phyloP scores from a whole-genome alignment of 768 basidiomycete genomes.

The Russula vinacea region DNA sequence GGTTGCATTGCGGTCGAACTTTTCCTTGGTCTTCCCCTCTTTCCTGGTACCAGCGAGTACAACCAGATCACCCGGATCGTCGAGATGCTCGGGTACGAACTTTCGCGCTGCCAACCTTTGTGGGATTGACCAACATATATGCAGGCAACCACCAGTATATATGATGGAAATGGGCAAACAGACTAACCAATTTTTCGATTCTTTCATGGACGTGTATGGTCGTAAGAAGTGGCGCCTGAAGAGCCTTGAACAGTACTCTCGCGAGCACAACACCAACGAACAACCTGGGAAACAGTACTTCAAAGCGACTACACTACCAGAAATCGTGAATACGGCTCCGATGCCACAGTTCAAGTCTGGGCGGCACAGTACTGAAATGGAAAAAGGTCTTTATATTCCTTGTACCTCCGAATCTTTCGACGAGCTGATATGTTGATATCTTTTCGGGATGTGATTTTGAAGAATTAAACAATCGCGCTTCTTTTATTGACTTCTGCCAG shows the following conservation, averaged over 20 bases:
- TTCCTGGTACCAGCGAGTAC: slow-evolving; percentile 99
- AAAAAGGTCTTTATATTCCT: slow-evolving; percentile 61
- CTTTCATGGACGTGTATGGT: slow-evolving; percentile 65
- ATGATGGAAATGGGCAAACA: slow-evolving; percentile 98
- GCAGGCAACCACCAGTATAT: slow-evolving; percentile 81
- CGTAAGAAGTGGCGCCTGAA: slow-evolving; percentile 87
- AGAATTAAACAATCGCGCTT: slow-evolving; percentile 92
- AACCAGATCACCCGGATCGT: slow-evolving; percentile 96
- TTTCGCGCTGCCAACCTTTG: slow-evolving; percentile 11
- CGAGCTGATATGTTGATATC: background rate
- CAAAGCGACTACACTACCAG: slow-evolving; percentile 87
- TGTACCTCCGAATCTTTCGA: too few species aligned
- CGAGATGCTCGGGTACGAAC: slow-evolving; percentile 93
- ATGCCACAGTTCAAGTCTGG: slow-evolving; percentile 79
- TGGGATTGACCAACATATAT: slow-evolving; percentile 8
- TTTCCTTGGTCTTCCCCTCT: slow-evolving; percentile 92
- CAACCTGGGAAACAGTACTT: slow-evolving; percentile 99
- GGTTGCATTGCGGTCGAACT: slow-evolving; percentile 99
- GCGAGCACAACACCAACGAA: slow-evolving; percentile 92
- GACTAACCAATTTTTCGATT: slow-evolving; percentile 88
- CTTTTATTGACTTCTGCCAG: slow-evolving; percentile 97
- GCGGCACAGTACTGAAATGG: slow-evolving; percentile 70
- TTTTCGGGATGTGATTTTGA: slow-evolving; percentile 4
- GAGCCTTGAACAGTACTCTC: slow-evolving; percentile 89
- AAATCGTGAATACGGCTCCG: slow-evolving; percentile 96